Percentiles rank a stretch among this genome's conserved stretches.
Evolutionary conservation across 2,329 filamentous ascomycete species (phyloP).

Genomic region (Nothophaeocryptopus gaeumannii): DNA sequence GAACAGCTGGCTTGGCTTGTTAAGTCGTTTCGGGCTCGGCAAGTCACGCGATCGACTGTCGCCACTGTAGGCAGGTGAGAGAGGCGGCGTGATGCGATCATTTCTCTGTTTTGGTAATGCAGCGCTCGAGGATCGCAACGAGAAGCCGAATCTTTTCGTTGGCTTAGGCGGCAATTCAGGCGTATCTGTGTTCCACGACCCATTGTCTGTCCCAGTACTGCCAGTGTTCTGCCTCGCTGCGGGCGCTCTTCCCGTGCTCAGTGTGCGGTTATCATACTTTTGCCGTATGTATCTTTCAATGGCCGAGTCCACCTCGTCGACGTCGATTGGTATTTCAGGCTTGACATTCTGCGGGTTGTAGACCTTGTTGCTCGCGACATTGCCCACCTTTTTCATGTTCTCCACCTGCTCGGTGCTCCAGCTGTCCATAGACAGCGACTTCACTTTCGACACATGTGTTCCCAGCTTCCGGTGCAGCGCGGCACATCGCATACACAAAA

Average conservation of each 20-base stretch:
- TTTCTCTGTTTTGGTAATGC: conserved; percentile 61
- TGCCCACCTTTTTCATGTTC: conserved; percentile 94
- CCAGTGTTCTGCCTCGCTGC: conserved; percentile 54
- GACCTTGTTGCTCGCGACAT: conserved; percentile 76
- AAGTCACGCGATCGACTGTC: conserved; percentile 24
- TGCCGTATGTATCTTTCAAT: conserved; percentile 95
- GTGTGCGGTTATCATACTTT: conserved; percentile 75
- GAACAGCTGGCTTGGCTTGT: conserved; percentile 53
- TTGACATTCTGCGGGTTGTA: conserved; percentile 85
- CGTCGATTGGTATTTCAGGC: conserved; percentile 81
- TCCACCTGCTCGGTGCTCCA: conserved; percentile 97
- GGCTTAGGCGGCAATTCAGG: conserved; percentile 61
- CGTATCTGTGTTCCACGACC: conserved; percentile 53
- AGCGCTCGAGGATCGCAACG: conserved; percentile 66
- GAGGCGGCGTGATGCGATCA: conserved; percentile 35
- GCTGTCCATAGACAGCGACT: conserved; percentile 96
- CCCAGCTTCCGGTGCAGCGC: conserved; percentile 93
- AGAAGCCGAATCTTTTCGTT: conserved; percentile 60
- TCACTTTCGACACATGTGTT: conserved; percentile 97
- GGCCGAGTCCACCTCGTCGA: conserved; percentile 85
- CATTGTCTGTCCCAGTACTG: conserved; percentile 46
- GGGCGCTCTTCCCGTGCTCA: conserved; percentile 23
- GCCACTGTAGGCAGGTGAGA: conserved; percentile 35
- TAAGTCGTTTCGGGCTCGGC: conserved; percentile 39
- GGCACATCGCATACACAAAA: conserved; percentile 96